phyloP scores from a whole-genome alignment of 805 yeast species.

The Nakazawaea wickerhamii region DNA sequence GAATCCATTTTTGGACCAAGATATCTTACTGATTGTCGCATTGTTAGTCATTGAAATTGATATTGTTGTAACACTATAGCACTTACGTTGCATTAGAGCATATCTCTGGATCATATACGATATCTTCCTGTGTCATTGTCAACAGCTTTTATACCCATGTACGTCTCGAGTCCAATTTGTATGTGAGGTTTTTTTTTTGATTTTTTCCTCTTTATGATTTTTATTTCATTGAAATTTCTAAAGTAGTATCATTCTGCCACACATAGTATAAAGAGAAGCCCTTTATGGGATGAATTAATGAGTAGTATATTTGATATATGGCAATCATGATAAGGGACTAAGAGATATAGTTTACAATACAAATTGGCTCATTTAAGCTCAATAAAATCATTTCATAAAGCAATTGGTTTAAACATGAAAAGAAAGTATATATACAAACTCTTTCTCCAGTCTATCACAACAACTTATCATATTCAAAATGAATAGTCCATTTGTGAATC shows the following conservation, averaged over 20 bases:
- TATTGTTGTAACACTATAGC: too few species aligned
- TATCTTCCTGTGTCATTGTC: constrained; percentile 7
- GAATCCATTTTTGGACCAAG: constrained; percentile 85
- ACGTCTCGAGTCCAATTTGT: neutral
- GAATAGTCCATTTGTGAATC: neutral
- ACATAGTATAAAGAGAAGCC: too few species aligned
- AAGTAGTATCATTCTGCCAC: too few species aligned
- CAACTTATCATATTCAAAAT: neutral
- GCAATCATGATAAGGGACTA: too few species aligned
- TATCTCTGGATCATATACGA: constrained; percentile 7
- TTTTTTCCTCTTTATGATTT: neutral
- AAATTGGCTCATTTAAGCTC: neutral
- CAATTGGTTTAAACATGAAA: neutral
- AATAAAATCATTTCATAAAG: neutral
- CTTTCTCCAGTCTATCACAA: neutral
- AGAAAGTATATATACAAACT: neutral
- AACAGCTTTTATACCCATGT: too few species aligned
- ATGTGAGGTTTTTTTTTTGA: neutral
- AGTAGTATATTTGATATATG: too few species aligned
- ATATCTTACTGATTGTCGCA: constrained; percentile 25
- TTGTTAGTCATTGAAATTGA: neutral
- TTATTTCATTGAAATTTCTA: neutral
- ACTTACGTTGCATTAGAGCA: constrained; percentile 4
- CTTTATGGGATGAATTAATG: too few species aligned
- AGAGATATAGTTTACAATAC: neutral